Conservation (phyloP, 495 filamentous ascomycete species). For the Talaromyces proteolyticus region DNA sequence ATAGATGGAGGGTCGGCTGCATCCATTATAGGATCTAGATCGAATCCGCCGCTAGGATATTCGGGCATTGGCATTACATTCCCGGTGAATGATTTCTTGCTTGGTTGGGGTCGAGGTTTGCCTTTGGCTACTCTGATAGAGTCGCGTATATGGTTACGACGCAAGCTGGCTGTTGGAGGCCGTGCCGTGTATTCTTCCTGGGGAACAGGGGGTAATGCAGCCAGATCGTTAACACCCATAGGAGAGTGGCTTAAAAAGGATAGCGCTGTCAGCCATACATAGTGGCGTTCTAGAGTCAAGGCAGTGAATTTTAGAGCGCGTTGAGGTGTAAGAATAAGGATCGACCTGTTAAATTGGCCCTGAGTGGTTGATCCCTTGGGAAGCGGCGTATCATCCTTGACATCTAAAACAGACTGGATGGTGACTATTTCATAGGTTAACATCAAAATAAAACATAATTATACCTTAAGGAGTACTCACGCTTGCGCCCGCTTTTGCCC, state of each 20-base stretch:
- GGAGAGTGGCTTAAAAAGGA: conserved; percentile 89
- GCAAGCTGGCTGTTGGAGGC: conserved; percentile 36
- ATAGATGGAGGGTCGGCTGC: conserved; percentile 76
- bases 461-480: conserved; percentile 54
- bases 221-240: conserved; percentile 63
- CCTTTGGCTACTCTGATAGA: conserved; percentile 87
- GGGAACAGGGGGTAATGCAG: conserved; percentile 48
- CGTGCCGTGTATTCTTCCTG: conserved; percentile 37
- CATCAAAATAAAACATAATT: not conserved
- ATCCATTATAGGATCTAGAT: conserved; percentile 24
- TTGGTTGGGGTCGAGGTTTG: conserved; percentile 50
- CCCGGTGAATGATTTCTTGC: conserved; percentile 32
- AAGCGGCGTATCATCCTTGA: conserved; percentile 86
- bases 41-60: conserved; percentile 17
- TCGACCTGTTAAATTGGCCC: conserved; percentile 81
- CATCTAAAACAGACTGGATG: conserved; percentile 94
- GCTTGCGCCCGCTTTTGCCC: conserved; percentile 92
- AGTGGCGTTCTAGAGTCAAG: conserved; percentile 75
- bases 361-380: conserved; percentile 60
- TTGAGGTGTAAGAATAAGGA: conserved; percentile 88
- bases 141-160: conserved; percentile 71
- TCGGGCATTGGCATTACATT: conserved; percentile 28
- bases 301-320: conserved; percentile 96
- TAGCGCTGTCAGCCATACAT: conserved; percentile 88
- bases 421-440: conserved; percentile 53